Base-by-base conservation (phyloP, 345 rosid genomes). In the Clarkia xantiana region DNA sequence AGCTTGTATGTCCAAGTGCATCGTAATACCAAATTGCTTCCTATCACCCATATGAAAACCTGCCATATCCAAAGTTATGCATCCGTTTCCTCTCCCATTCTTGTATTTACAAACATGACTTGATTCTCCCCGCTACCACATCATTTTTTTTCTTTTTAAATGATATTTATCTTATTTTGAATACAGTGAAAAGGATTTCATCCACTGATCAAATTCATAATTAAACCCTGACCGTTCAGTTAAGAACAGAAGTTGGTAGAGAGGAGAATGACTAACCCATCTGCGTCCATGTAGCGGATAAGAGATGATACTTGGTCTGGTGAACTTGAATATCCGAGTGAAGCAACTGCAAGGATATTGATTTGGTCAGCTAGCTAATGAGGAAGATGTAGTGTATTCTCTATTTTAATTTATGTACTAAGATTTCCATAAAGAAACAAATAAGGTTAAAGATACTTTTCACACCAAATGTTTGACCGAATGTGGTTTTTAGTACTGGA, bases 1-100 rank as follows among this genome's bases (percentile, higher is more conserved):
- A 93, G 63, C 70, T 93, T 93, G 70, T 87, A 93, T 1, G 95
- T 93, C 99, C 99, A 93, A 22, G 94, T 80, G 71, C 96, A 87
- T 7, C 99, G 77, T 57, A 87, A 60, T 61, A 93, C 76, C 70
- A 93, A 60, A 56, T 87, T 87, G 67, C 96, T 87, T 61, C 86
- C 91, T 10, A 84, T 80, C 59, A 93, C 96, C 95, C 96, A 93
- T 15, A 82, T 15, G 60, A 75, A 84, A 1, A 87, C 87, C 98
- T 91, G 80, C 70, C 57, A 29, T 5, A 29, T 5, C 6, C 6
- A 29, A 29, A 29, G 36, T 7, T 29, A 29, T 7, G 36, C 36
- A 29, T 29, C 36, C 9, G 4, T n/a, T n/a, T n/a, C n/a, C n/a
- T n/a, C n/a, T n/a, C 6, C 8, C 36, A 29, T 29, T 29, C 36